phyloP scores from a whole-genome alignment of 352 stramenopile genomes.

The Elongisporangium senticosum region DNA sequence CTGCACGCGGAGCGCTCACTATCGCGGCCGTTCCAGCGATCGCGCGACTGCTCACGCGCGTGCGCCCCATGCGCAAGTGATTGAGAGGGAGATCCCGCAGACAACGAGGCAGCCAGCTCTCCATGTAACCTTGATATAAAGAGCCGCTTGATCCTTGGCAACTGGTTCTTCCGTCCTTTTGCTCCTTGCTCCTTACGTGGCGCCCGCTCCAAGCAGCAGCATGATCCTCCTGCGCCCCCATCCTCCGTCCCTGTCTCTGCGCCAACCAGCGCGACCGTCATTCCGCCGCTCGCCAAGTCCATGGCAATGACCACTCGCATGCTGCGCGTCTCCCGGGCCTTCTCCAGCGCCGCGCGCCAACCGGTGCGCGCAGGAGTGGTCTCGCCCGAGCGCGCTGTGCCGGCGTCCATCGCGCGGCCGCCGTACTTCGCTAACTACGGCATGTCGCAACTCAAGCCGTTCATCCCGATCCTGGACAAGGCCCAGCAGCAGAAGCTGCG shows the following conservation, averaged over 20 bases:
- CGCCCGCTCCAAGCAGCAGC: slow-evolving; percentile 1
- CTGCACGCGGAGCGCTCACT: slow-evolving; percentile 61
- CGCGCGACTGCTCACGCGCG: slow-evolving; percentile 51
- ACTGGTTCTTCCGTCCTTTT: background rate
- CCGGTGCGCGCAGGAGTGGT: slow-evolving; percentile 45
- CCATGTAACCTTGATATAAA: background rate
- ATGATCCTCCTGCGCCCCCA: background rate
- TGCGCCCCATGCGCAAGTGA: background rate
- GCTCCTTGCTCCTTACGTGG: background rate
- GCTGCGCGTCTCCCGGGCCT: slow-evolving; percentile 22
- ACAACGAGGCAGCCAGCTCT: background rate
- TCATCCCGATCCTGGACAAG: slow-evolving; percentile 73
- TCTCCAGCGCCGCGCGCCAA: slow-evolving; percentile 14
- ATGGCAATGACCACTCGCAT: slow-evolving; percentile 1
- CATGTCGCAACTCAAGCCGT: slow-evolving; percentile 64
- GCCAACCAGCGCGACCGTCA: background rate
- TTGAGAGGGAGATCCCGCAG: background rate
- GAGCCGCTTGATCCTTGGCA: background rate
- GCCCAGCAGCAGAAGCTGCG: slow-evolving; percentile 61
- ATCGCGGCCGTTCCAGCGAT: slow-evolving; percentile 70
- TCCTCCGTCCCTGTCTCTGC: background rate
- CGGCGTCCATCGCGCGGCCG: slow-evolving; percentile 43
- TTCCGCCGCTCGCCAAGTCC: slow-evolving; percentile 5
- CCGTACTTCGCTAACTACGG: slow-evolving; percentile 56
- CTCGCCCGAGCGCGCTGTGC: slow-evolving; percentile 43